Evolutionary conservation across 202 grass and related monocot species (phyloP).

Genomic region (Setaria italica): DNA sequence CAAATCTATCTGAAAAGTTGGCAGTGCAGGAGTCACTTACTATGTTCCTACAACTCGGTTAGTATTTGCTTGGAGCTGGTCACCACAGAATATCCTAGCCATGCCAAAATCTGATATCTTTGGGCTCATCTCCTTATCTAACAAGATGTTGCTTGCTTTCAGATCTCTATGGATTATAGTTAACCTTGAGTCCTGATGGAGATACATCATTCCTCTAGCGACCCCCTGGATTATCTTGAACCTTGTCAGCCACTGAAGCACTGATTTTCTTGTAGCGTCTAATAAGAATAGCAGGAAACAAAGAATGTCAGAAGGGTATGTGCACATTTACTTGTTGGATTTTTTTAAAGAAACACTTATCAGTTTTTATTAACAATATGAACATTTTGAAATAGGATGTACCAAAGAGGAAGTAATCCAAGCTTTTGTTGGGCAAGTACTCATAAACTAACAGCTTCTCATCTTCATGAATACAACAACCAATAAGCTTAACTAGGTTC

Average conservation of each 20-base stretch:
- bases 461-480: constrained; percentile 47
- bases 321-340: not conserved
- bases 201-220: constrained; percentile 54
- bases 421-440: constrained; percentile 53
- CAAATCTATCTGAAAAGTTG: not conserved
- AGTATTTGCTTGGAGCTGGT: constrained; percentile 48
- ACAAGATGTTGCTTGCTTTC: constrained; percentile 62
- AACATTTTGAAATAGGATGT: not conserved
- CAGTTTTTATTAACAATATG: no score
- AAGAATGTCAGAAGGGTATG: not conserved
- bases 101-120: constrained; percentile 80
- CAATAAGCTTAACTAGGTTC: constrained; percentile 56
- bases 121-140: constrained; percentile 56
- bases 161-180: constrained; percentile 57
- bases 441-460: constrained; percentile 53
- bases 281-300: not conserved
- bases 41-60: constrained; percentile 54
- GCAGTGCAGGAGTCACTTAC: constrained; percentile 38
- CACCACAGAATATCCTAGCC: constrained; percentile 55
- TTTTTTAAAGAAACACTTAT: not conserved
- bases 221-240: constrained; percentile 52
- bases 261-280: constrained; percentile 43
- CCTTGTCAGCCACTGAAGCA: constrained; percentile 48
- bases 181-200: constrained; percentile 54
- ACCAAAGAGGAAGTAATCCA: constrained; percentile 48